Evolutionary conservation across 352 stramenopile genomes (phyloP), one percentile per base, ranked within the genome.

Genomic region (Phytopythium helicoides): DNA sequence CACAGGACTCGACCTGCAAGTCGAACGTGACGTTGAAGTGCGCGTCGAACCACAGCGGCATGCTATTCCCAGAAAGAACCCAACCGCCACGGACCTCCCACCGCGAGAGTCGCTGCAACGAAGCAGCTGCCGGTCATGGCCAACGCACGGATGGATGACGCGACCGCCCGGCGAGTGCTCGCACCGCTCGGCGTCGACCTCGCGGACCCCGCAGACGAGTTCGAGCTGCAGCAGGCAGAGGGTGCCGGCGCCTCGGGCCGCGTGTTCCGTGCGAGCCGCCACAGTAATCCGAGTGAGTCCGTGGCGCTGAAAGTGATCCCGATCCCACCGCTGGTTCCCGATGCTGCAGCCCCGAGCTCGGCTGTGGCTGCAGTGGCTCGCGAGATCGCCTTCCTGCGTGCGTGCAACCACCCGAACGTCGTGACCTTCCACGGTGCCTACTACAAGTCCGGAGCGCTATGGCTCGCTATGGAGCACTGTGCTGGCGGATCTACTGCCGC

Each of bases 391-490:
- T 89, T 87, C 50, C 55, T 89, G 34, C 75, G 81, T 18, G 77
- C 86, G 38, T 89, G 75, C 60, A 70, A 89, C 65, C 75, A 91
- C 61, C 68, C 73, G 34, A 89, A 91, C 44, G 81, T 91, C 48
- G 78, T 89, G 10, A 77, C 73, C n/a, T 88, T 91, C 54, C 79
- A 78, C 40, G 77, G 72, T 2, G 81, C 81, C 18, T 91, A 87
- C 69, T 91, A 89, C 67, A 87, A 89, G 54, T 81, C 95, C 53
- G 74, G 81, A 11, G 86, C 89, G 45, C 64, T 94, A 11, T 96
- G 87, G 81, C 76, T 96, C 18, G 82, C 87, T 1, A 97, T 97
- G 88, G 86, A 97, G 53, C 89, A 92, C 61, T 95, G 86, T 49
- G 87, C 73, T 12, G 85, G 88, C 18, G 88, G 88, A 2, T 94